A percentile compares a stretch with the other conserved stretches of the same genome.
These are phyloP conservation scores for Pouteria campechiana DNA, from an alignment of 179 eudicot genomes.

Conservation along the genomic window DNA sequence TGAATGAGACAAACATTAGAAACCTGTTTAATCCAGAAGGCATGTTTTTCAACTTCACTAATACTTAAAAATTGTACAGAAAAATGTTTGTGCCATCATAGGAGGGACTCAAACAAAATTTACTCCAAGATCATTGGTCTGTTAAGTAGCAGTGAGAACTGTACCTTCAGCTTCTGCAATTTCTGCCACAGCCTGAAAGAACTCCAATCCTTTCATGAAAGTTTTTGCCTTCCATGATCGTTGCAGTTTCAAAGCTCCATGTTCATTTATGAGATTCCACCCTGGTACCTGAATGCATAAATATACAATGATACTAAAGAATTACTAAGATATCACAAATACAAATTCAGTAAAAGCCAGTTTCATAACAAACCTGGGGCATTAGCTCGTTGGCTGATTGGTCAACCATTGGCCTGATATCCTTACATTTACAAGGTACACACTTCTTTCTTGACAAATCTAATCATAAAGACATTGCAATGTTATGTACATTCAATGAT, in stretches of 20 bases:
- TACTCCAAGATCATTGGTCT: too few relatives aligned
- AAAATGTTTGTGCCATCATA: too few relatives aligned
- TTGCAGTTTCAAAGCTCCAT: constrained; percentile 46
- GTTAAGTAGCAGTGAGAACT: too few relatives aligned
- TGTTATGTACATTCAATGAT: not conserved
- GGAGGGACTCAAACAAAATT: too few relatives aligned
- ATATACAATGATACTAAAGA: not conserved
- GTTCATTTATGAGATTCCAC: constrained; percentile 63
- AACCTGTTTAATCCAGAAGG: too few relatives aligned
- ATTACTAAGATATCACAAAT: not conserved
- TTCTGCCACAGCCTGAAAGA: constrained; percentile 60
- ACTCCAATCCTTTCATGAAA: constrained; percentile 71
- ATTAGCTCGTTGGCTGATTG: constrained; percentile 49
- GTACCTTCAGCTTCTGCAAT: constrained; percentile 92
- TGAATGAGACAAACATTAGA: too few relatives aligned
- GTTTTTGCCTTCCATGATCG: constrained; percentile 82
- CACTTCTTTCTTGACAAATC: constrained; percentile 75
- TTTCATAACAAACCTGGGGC: constrained; percentile 23
- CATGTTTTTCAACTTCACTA: too few relatives aligned
- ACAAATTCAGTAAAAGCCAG: not conserved
- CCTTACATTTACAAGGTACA: constrained; percentile 70
- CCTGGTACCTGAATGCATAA: constrained; percentile 54
- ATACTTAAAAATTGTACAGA: too few relatives aligned
- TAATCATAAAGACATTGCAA: constrained; percentile 11
- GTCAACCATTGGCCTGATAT: constrained; percentile 70